Conservation (phyloP, 768 basidiomycete genomes). For the Mycena leptocephala region DNA sequence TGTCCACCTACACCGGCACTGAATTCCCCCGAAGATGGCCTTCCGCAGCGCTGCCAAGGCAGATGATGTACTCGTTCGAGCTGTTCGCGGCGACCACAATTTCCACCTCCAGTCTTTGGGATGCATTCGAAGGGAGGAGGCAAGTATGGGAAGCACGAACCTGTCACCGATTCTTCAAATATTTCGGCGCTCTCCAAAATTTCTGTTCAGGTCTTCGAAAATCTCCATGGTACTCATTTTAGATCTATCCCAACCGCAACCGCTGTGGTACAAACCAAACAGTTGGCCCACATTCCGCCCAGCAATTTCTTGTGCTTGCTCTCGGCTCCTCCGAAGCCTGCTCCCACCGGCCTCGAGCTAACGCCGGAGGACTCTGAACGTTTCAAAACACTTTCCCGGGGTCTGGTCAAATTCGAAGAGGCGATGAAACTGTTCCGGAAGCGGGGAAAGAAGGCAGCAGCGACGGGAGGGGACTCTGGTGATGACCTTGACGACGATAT, state of each 20-base stretch:
- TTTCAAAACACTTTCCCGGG: not conserved
- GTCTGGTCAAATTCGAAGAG: not conserved
- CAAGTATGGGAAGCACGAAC: no score
- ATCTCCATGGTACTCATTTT: conserved; percentile 27
- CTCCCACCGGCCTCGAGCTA: not conserved
- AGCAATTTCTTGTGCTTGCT: conserved; percentile 29
- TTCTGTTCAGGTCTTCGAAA: conserved; percentile 35
- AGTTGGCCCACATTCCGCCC: conserved; percentile 30
- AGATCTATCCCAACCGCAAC: conserved; percentile 13
- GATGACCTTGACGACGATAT: no score
- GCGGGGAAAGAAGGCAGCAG: no score
- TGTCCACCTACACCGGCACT: no score
- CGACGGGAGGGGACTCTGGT: no score
- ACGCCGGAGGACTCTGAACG: not conserved
- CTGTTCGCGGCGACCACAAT: no score
- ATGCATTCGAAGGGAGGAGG: no score
- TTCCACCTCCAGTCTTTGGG: no score
- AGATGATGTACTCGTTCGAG: no score
- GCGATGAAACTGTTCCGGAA: no score
- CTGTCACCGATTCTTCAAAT: conserved; percentile 17
- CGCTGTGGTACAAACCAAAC: conserved; percentile 32
- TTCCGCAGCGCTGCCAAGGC: no score
- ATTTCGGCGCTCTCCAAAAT: conserved; percentile 34
- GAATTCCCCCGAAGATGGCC: no score
- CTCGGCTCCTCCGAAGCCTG: not conserved